Conservation (phyloP, 305 asterid species). For the Fraxinus greggii region DNA sequence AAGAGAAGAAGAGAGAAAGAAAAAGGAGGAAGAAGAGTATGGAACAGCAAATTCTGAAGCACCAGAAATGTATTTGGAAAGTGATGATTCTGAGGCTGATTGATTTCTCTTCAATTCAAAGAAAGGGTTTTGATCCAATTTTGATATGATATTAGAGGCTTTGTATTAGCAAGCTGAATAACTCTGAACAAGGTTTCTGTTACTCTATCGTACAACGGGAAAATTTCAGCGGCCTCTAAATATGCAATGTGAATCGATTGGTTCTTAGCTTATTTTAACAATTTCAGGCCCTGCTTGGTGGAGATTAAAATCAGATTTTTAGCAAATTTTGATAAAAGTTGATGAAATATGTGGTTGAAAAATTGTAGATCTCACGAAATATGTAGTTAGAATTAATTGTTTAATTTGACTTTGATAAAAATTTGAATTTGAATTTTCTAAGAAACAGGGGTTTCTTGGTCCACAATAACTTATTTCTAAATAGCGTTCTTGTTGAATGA, state of each 20-base stretch:
- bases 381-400: too few species aligned
- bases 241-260: background rate
- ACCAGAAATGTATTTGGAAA: constrained; percentile 49
- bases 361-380: too few species aligned
- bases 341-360: too few species aligned
- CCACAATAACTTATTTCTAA: background rate
- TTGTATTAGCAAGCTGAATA: background rate
- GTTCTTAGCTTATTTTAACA: background rate
- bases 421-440: too few species aligned
- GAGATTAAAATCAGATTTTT: too few species aligned
- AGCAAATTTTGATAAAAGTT: too few species aligned
- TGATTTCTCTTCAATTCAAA: constrained; percentile 22
- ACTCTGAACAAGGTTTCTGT: background rate
- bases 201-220: background rate
- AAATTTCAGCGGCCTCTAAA: background rate
- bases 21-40: constrained; percentile 38
- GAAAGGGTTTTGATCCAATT: background rate
- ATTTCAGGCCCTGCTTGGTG: background rate
- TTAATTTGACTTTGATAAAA: too few species aligned
- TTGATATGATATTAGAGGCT: background rate
- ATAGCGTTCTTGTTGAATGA: background rate
- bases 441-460: background rate
- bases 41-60: constrained; percentile 26
- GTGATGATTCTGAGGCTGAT: constrained; percentile 55
- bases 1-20: constrained; percentile 47